Evolutionary conservation across 257 asterid species (phyloP).

Genomic region (Coffea eugenioides): DNA sequence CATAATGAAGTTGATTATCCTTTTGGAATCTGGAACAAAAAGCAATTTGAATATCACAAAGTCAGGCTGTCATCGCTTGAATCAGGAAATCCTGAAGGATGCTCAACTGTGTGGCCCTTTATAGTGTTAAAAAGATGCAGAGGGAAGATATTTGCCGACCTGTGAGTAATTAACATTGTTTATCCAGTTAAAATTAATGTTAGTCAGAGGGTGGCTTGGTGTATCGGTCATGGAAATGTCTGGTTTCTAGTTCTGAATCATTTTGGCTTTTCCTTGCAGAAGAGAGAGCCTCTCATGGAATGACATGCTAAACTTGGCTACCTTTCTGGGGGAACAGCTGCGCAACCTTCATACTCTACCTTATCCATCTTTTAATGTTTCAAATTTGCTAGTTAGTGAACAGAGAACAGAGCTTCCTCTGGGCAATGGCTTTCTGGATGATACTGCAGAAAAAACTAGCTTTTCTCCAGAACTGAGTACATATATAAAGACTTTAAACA

Average conservation of each 20-base stretch:
- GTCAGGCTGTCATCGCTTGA: slow-evolving; percentile 47
- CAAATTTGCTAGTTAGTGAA: slow-evolving; percentile 30
- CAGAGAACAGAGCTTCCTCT: slow-evolving; percentile 32
- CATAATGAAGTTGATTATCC: slow-evolving; percentile 56
- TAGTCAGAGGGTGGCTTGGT: background rate
- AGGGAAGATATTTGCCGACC: slow-evolving; percentile 79
- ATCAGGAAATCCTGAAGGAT: slow-evolving; percentile 38
- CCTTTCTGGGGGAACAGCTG: slow-evolving; percentile 90
- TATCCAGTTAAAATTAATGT: background rate
- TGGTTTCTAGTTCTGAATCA: slow-evolving; percentile 14
- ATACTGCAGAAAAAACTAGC: slow-evolving; percentile 32
- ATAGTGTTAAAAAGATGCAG: slow-evolving; percentile 82
- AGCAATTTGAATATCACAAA: slow-evolving; percentile 55
- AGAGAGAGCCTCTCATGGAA: slow-evolving; percentile 68
- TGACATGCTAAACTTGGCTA: slow-evolving; percentile 62
- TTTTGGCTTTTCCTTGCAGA: slow-evolving; percentile 49
- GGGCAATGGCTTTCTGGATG: slow-evolving; percentile 38
- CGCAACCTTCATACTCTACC: slow-evolving; percentile 77
- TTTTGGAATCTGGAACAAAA: slow-evolving; percentile 80
- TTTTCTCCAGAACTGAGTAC: slow-evolving; percentile 51
- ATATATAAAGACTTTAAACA: slow-evolving; percentile 59
- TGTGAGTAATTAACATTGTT: slow-evolving; percentile 49
- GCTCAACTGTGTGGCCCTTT: slow-evolving; percentile 70
- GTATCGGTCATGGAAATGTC: slow-evolving; percentile 12
- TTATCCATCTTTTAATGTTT: slow-evolving; percentile 38